Evolutionary conservation across 257 asterid genomes (phyloP), one percentile per base, ranked within the genome.

Genomic region (Ocimum tenuiflorum): DNA sequence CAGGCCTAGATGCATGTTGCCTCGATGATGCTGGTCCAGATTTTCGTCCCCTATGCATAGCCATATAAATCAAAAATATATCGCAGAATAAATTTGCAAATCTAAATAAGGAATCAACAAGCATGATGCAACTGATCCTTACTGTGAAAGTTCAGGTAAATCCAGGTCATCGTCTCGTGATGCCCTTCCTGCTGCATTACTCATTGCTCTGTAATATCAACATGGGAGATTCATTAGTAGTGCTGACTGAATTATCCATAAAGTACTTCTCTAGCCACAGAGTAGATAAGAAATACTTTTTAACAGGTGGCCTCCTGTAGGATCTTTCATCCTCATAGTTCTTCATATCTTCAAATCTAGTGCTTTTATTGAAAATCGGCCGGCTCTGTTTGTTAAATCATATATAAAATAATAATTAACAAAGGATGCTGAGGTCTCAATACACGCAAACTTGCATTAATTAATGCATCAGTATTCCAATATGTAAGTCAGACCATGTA

Each of bases 151-250:
- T 64, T 67, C 86, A 68, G 84, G 85, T 71, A 89, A 81, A 71
- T 91, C 96, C 61, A 88, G 87, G 80, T 91, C 98, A 70, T 84
- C 91, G 41, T 87, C 96, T 55, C 87, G 80, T 36, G 98, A 85
- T 12, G 85, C 77, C 85, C 81, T 76, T 65, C 89, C 90, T 11
- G 88, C 67, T n/a, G 86, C 85, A 78, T 84, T 85, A 75, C 65
- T 88, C 71, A 63, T 70, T 39, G 76, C 85, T 68, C 95, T 91
- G 82, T 38, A 10, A 50, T 73, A 71, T 70, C 3, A 59, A 71
- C 63, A 70, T 18, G 14, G 54, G 68, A 15, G 75, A 50, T 38
- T 54, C 29, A 52, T 73, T 63, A 55, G 17, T 20, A n/a, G 11
- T 46, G 60, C 63, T 31, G 60, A 65, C 45, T 49, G 57, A 55